Base-by-base conservation (phyloP, 2,329 filamentous ascomycete species). In the Myriosclerotinia scirpicola region DNA sequence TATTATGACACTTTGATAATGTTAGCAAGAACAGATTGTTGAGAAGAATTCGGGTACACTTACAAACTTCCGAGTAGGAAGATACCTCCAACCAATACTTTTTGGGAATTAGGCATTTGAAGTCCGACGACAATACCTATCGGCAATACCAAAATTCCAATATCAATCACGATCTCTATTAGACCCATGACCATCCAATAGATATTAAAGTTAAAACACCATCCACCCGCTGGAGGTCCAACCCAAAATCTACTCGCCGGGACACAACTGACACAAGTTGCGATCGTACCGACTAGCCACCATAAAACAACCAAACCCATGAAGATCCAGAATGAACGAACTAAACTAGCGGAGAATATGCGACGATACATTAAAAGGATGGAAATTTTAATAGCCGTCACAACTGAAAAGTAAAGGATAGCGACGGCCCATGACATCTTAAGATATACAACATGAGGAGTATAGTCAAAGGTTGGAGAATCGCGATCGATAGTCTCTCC, bases 121-220 rank as follows among this genome's bases (percentile, higher is more conserved):
- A 66, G 40, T 9, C 52, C 40, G 15, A 66, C 22, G 8, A 66
- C 52, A 6, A 62, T 34, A 26, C 58, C 42, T 50, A 66, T 42
- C 26, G 64, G 64, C 17, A 66, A 46, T 26, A 62, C 30, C 26
- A 66, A 48, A 26, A 66, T 66, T 1, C 56, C 44, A 53, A 50
- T 48, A 42, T 66, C 64, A 30, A 66, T 20, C 30, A 66, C 5
- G 17, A 66, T 62, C 20, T 66, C 64, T n/a, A 66, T 3, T 15
- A 62, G n/a, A 20, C 56, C 64, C 46, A 66, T 53, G 2, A 42
- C 20, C 58, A 66, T 46, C 56, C 55, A 66, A 53, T 62, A 66
- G 22, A 62, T 62, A 12, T 66, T 62, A 48, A 66, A 61, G n/a
- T 66, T 63, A 42, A 66, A 62, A 40, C 64, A 66, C 59, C 59